Conservation (phyloP, 371 early-diverging fungal genomes). For the Polyrhizophydium stewartii region DNA sequence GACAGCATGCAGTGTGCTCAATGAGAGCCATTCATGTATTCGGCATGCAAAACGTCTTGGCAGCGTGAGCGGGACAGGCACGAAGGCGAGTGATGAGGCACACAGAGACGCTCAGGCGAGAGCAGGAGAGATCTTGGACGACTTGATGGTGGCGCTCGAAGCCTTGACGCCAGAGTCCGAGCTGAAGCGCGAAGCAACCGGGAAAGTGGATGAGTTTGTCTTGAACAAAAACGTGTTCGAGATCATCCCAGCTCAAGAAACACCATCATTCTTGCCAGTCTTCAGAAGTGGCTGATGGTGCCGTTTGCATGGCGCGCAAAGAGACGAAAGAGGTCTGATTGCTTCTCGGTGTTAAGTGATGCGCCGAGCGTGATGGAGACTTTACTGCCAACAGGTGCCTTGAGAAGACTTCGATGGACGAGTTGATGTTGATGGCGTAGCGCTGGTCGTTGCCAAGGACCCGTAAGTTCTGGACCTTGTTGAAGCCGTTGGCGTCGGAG, state of each 20-base stretch:
- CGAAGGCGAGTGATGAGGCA: too few relatives aligned
- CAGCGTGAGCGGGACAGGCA: too few relatives aligned
- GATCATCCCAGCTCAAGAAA: too few relatives aligned
- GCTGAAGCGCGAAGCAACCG: neutral
- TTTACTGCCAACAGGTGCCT: slow-evolving; percentile 46
- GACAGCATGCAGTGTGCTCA: too few relatives aligned
- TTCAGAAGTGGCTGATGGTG: too few relatives aligned
- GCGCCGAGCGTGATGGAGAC: slow-evolving; percentile 46
- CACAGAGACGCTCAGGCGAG: too few relatives aligned
- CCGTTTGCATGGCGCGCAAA: too few relatives aligned
- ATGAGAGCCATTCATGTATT: too few relatives aligned
- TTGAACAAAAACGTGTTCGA: too few relatives aligned
- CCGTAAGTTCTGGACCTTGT: neutral
- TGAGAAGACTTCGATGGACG: slow-evolving; percentile 42
- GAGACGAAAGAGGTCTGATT: neutral
- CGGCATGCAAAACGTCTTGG: too few relatives aligned
- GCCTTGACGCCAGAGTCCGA: neutral
- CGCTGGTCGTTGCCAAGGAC: slow-evolving; percentile 5
- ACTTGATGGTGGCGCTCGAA: neutral
- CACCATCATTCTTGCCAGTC: too few relatives aligned
- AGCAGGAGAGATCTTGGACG: neutral
- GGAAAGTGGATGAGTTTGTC: neutral
- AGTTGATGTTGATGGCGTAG: slow-evolving; percentile 13
- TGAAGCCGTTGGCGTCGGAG: neutral
- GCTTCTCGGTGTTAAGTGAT: slow-evolving; percentile 24